These are phyloP conservation scores for Rugosomyces carneus DNA, from an alignment of 1,284 basidiomycete genomes.

Conservation along the genomic window DNA sequence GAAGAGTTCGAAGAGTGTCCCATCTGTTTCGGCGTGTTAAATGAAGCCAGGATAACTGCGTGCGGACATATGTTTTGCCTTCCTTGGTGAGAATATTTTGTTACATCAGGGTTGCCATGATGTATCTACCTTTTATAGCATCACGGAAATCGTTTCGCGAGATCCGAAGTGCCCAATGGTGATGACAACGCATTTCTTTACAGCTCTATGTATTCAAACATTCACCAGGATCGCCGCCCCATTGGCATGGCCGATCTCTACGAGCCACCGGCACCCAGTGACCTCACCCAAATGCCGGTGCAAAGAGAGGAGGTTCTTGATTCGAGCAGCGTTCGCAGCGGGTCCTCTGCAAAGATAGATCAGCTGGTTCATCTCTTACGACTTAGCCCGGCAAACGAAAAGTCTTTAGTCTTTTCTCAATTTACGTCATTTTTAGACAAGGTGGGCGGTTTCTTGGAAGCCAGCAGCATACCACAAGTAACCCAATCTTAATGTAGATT, in stretches of 20 bases:
- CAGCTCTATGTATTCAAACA: neutral
- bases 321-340: constrained; percentile 35
- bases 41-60: constrained; percentile 71
- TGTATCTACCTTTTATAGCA: constrained; percentile 34
- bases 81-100: constrained; percentile 44
- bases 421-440: constrained; percentile 82
- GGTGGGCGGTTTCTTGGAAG: constrained; percentile 29
- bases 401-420: constrained; percentile 81
- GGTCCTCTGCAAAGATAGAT: constrained; percentile 79
- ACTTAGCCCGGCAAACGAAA: constrained; percentile 63
- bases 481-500: constrained; percentile 41
- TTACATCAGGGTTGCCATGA: neutral
- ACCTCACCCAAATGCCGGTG: constrained; percentile 54
- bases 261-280: constrained; percentile 60
- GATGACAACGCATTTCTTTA: constrained; percentile 5
- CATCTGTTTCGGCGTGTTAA: constrained; percentile 64
- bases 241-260: constrained; percentile 58
- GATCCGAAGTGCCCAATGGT: constrained; percentile 80
- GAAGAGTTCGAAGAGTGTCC: constrained; percentile 85
- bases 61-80: constrained; percentile 78
- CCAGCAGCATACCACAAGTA: neutral
- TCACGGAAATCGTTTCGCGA: constrained; percentile 59
- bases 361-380: constrained; percentile 70
- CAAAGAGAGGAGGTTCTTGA: constrained; percentile 37
- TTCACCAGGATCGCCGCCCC: constrained; percentile 60